Evolutionary conservation across 371 early-diverging fungal species (phyloP), one percentile per base, ranked within the genome.

Genomic region (Zancudomyces culisetae): DNA sequence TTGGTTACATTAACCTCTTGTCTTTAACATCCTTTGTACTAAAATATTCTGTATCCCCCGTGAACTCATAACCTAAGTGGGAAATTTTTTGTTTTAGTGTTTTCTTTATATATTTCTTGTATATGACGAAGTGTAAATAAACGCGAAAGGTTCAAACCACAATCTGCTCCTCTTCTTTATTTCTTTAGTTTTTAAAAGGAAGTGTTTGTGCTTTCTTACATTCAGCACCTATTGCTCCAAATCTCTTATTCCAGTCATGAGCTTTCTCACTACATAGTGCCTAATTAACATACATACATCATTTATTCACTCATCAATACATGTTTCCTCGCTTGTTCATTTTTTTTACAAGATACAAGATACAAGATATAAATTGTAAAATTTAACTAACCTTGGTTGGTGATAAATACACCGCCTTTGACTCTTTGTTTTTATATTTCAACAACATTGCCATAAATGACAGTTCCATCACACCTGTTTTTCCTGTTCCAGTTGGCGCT

Each of bases 401-500:
- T 6, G 51, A 28, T 18, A 51, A 27, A 23, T 51, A 51, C 10
- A 51, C 29, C 3, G 43, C 51, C 39, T 41, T 51, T 42, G 3
- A 3, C 12, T 20, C 19, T 21, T 15, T 22, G 21, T 20, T 22
- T 4, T 51, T 6, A 4, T 10, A 10, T 41, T 22, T 3, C 13
- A 4, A 4, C 15, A 51, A 20, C 51, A 51, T 51, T 41, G 18
- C 30, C 15, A 43, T 8, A 30, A 51, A 42, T 10, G 51, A 19
- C 3, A 51, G 51, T 20, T 51, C 51, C 45, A 51, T 43, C 24
- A 51, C 51, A 51, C 51, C 45, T 26, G 51, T 51, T 43, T 51
- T 51, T 51, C 51, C 51, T 6, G 51, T 26, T 41, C 51, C 51
- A 19, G 51, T 51, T 45, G 51, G 51, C 15, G 51, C 49, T 49